Base-by-base conservation (phyloP, 148 eudicot species). In the Talinum fruticosum region DNA sequence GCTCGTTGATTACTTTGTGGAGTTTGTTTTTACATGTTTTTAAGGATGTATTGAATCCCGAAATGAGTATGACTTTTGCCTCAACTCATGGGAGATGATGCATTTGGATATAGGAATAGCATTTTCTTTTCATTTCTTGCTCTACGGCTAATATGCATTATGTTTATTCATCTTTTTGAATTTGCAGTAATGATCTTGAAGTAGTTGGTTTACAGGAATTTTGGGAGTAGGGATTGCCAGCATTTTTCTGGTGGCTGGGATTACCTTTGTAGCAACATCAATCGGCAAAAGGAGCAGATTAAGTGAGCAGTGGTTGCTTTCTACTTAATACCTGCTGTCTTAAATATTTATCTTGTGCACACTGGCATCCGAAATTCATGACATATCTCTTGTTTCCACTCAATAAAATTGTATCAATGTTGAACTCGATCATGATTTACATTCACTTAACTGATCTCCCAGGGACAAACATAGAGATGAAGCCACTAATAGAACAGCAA, bases 181-280 rank as follows among this genome's bases (percentile, higher is more conserved):
- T 35, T 74, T 45, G 26, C 79, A 73, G 77, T 86, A 79, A 88
- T 86, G 77, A 86, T 86, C 82, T 67, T 85, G 81, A 86, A 86
- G 84, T 92, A 87, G 90, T 79, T 88, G 80, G 73, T 65, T 84
- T 90, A 84, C 98, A 95, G 98, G 94, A 75, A 85, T 91, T 76
- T 71, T 88, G 77, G 89, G 90, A 82, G 89, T 89, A 72, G 98
- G 90, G 88, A 80, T 87, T 28, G 98, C 96, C 38, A 93, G 97
- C 53, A 76, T 85, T 76, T 41, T 95, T 79, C 90, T 94, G 61
- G 85, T 91, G 70, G 89, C 90, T 18, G 97, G 98, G 53, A 85
- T 94, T 66, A 86, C 91, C 73, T 86, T 86, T 85, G 96, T 91
- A 61, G 84, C 97, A 71, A 75, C 88, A 59, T 83, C 96, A 76